Conservation (phyloP, 805 yeast species). For the Wickerhamiella brachini region DNA sequence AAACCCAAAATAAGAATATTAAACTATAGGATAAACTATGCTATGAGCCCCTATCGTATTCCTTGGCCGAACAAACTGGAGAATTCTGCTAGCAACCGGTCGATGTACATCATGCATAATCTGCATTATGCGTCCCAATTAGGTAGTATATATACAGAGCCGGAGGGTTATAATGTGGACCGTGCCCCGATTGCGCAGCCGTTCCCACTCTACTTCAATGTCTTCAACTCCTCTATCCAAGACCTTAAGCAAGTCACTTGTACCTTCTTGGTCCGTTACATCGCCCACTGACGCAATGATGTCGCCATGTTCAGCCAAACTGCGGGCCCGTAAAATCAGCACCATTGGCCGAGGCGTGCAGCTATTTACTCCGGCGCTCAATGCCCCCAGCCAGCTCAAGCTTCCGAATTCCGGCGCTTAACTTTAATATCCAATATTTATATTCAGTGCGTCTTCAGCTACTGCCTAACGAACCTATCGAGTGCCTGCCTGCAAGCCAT, state of each 20-base stretch:
- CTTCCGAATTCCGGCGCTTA: background rate
- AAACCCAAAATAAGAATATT: too few relatives aligned
- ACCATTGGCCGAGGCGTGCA: background rate
- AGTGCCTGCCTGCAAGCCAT: too few relatives aligned
- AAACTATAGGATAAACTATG: too few relatives aligned
- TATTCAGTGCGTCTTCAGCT: too few relatives aligned
- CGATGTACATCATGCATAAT: background rate
- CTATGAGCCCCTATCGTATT: too few relatives aligned
- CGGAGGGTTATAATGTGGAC: background rate
- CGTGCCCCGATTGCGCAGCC: background rate
- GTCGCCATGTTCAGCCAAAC: constrained; percentile 46
- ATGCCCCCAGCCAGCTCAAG: background rate
- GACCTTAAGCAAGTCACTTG: background rate
- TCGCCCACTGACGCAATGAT: constrained; percentile 47
- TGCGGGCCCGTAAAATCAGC: constrained; percentile 12
- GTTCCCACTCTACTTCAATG: background rate
- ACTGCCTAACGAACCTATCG: too few relatives aligned
- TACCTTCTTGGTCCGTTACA: constrained; percentile 17
- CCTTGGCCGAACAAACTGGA: too few relatives aligned
- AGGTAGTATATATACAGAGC: background rate
- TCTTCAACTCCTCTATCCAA: background rate
- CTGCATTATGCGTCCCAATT: background rate
- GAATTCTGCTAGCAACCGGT: too few relatives aligned
- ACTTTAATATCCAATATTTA: background rate
- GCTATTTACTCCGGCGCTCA: background rate